Base-by-base conservation (phyloP, 345 rosid genomes). In the Murraya koenigii region DNA sequence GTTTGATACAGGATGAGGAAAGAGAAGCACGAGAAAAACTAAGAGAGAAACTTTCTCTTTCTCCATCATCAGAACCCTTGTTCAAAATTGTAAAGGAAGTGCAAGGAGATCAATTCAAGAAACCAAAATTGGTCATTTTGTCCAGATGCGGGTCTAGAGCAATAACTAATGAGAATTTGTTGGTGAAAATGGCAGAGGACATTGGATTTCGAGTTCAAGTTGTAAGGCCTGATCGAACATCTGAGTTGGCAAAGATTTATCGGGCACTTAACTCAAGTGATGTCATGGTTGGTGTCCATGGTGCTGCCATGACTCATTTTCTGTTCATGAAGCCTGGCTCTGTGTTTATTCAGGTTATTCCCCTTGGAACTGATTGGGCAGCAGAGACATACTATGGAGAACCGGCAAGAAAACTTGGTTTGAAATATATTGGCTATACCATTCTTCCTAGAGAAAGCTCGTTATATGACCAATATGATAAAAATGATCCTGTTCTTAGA, bases 221-320 rank as follows among this genome's bases (percentile, higher is more conserved):
- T 52, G 32, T 90, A 47, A 85, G 84, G 82, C 98, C 98, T 3
- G 79, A 75, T 7, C 68, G 54, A 39, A 90, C 86, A 4, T 85
- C 92, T 20, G 98, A 93, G 61, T 80, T 93, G 80, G 92, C 96
- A 36, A 91, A 77, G 88, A 89, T 90, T 28, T 93, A 91, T 63
- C 65, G 79, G 0, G 84, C 79, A 28, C 74, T 91, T 64, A 91
- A 91, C 77, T 82, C 94, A 3, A 93, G 98, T 65, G 90, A 90
- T 65, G 94, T 93, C 1, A 88, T 90, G 94, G 79, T 93, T 20
- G 97, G 97, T 52, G 98, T 93, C 14, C 98, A 93, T 70, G 97
- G 98, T 74, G 98, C 98, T 10, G 98, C 98, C 35, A 93, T 93
- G 98, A 91, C 96, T 15, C 98, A 91, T 75, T 91, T 93, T 71